Conservation (phyloP, 495 filamentous ascomycete species). For the Beverwykella pulmonaria region DNA sequence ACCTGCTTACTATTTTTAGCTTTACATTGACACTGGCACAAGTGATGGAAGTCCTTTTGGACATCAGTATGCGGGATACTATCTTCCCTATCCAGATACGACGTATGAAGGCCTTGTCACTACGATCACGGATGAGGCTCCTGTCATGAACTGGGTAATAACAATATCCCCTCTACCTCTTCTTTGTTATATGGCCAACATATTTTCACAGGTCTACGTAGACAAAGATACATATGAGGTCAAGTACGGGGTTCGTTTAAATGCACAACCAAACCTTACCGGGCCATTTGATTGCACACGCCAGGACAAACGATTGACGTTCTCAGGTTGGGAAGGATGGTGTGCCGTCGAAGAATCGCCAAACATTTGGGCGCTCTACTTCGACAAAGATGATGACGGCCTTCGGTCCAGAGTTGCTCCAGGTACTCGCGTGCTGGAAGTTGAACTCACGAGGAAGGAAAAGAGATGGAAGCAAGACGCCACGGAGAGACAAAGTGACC, state of each 20-base stretch:
- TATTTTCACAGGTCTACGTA: slow-evolving; percentile 34
- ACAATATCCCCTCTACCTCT: background rate
- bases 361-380: slow-evolving; percentile 38
- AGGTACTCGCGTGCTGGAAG: slow-evolving; percentile 29
- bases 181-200: background rate
- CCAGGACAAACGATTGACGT: slow-evolving; percentile 41
- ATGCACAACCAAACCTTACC: slow-evolving; percentile 40
- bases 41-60: slow-evolving; percentile 27
- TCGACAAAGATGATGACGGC: slow-evolving; percentile 39
- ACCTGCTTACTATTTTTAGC: slow-evolving; percentile 21
- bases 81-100: slow-evolving; percentile 39
- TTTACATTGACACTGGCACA: slow-evolving; percentile 41
- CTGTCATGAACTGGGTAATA: slow-evolving; percentile 42
- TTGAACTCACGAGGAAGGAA: slow-evolving; percentile 34
- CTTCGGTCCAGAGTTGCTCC: slow-evolving; percentile 22
- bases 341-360: slow-evolving; percentile 42
- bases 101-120: slow-evolving; percentile 43
- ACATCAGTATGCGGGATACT: slow-evolving; percentile 43
- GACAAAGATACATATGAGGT: slow-evolving; percentile 42
- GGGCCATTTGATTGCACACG: slow-evolving; percentile 44
- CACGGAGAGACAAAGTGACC: slow-evolving; percentile 25
- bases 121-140: slow-evolving; percentile 42
- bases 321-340: slow-evolving; percentile 46
- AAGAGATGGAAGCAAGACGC: slow-evolving; percentile 31
- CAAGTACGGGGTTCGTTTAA: slow-evolving; percentile 41